Conservation (phyloP, 768 basidiomycete species). For the Termitomyces sp. region DNA sequence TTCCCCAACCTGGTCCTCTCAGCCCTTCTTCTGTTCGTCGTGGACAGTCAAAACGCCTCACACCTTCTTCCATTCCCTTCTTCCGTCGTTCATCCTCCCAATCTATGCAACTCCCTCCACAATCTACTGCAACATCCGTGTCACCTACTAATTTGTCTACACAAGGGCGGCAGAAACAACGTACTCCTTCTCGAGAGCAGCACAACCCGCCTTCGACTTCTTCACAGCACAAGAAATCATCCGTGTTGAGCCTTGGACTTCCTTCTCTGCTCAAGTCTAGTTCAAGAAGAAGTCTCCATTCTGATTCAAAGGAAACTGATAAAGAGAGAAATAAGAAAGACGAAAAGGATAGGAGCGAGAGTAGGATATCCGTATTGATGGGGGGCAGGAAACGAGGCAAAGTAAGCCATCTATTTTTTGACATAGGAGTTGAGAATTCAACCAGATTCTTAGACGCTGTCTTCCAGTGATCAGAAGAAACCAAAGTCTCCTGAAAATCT, state of each 20-base stretch:
- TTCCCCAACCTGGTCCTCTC: conserved; percentile 54
- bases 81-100: conserved; percentile 90
- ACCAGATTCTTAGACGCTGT: conserved; percentile 57
- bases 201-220: conserved; percentile 46
- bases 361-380: conserved; percentile 83
- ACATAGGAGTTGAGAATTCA: not conserved
- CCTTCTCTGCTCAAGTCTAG: conserved; percentile 83
- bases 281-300: conserved; percentile 75
- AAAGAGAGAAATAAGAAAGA: conserved; percentile 62
- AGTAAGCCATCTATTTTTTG: conserved; percentile 36
- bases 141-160: conserved; percentile 39
- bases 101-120: conserved; percentile 66
- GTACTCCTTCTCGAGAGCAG: conserved; percentile 49
- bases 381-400: conserved; percentile 88
- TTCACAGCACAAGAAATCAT: conserved; percentile 72
- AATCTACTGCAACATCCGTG: conserved; percentile 43
- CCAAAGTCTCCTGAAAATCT: conserved; percentile 61
- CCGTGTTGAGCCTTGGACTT: conserved; percentile 73
- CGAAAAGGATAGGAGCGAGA: conserved; percentile 86
- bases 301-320: conserved; percentile 57
- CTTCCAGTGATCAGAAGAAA: conserved; percentile 77
- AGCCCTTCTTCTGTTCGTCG: conserved; percentile 71
- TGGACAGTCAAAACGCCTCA: conserved; percentile 73
- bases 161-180: conserved; percentile 36
- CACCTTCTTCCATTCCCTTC: conserved; percentile 91